Evolutionary conservation across 2,329 filamentous ascomycete species (phyloP).

Genomic region (Intubia oerlemansii): DNA sequence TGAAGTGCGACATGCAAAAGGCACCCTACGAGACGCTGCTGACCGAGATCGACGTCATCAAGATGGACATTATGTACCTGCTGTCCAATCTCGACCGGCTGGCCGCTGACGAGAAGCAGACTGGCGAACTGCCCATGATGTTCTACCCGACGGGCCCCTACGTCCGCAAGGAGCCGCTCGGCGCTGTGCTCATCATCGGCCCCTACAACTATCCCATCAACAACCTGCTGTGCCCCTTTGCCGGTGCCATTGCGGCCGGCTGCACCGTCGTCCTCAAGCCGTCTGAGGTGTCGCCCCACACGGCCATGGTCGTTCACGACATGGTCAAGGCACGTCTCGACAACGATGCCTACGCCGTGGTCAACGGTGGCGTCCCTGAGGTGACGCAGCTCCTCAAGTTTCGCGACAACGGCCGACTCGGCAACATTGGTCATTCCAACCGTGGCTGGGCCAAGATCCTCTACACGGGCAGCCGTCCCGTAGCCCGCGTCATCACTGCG

Average conservation of each 20-base stretch:
- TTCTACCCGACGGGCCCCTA: constrained; percentile 51
- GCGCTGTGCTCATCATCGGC: constrained; percentile 65
- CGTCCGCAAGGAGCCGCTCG: constrained; percentile 74
- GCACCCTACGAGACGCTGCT: constrained; percentile 51
- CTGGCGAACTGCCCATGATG: constrained; percentile 40
- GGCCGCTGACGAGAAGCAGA: constrained; percentile 53
- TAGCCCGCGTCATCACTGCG: constrained; percentile 73
- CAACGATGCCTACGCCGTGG: constrained; percentile 47
- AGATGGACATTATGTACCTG: constrained; percentile 63
- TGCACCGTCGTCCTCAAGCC: constrained; percentile 85
- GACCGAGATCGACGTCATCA: constrained; percentile 55
- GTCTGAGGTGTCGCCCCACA: constrained; percentile 57
- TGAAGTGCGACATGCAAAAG: constrained; percentile 61
- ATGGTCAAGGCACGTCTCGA: constrained; percentile 61
- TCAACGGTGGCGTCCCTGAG: constrained; percentile 68
- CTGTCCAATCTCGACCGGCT: constrained; percentile 62
- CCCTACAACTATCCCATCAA: constrained; percentile 90
- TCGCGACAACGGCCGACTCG: constrained; percentile 18
- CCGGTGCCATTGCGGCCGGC: constrained; percentile 81
- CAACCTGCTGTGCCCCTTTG: constrained; percentile 53
- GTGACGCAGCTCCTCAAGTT: constrained; percentile 55
- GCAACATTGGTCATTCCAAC: constrained; percentile 4
- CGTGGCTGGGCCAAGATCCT: constrained; percentile 91
- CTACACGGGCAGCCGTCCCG: constrained; percentile 64
- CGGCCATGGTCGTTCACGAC: constrained; percentile 60